Evolutionary conservation across 495 filamentous ascomycete species (phyloP).

Genomic region (Aspergillus taichungensis): DNA sequence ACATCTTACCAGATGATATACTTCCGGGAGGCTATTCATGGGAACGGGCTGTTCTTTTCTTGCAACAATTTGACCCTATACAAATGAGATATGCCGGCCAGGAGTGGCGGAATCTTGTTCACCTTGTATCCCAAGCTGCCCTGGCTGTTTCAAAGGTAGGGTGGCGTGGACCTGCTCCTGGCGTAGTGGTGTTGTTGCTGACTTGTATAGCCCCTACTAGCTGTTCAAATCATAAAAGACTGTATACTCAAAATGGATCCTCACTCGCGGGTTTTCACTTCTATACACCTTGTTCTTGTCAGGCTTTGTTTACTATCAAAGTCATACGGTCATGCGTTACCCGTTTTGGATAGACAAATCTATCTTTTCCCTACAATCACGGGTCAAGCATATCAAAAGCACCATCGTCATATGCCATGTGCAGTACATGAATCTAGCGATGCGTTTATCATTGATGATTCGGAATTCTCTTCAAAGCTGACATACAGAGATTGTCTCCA

Average conservation of each 20-base stretch:
- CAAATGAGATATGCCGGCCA: slow-evolving; percentile 51
- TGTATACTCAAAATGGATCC: slow-evolving; percentile 68
- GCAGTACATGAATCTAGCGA: slow-evolving; percentile 23
- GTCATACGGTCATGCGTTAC: slow-evolving; percentile 47
- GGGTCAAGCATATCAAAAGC: slow-evolving; percentile 15
- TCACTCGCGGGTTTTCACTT: slow-evolving; percentile 60
- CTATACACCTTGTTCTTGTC: slow-evolving; percentile 52
- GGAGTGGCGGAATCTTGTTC: slow-evolving; percentile 45
- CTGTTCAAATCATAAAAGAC: slow-evolving; percentile 49
- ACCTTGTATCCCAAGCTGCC: slow-evolving; percentile 35
- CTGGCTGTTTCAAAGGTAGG: slow-evolving; percentile 33
- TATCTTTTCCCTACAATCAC: slow-evolving; percentile 51
- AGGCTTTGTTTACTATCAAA: slow-evolving; percentile 49
- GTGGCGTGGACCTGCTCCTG: background rate
- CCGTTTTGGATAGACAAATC: slow-evolving; percentile 59
- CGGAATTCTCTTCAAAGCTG: slow-evolving; percentile 51
- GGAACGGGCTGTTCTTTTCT: slow-evolving; percentile 38
- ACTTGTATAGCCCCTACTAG: slow-evolving; percentile 46
- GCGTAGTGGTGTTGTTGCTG: background rate
- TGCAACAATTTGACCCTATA: slow-evolving; percentile 45
- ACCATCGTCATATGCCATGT: slow-evolving; percentile 15
- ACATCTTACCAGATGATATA: slow-evolving; percentile 16
- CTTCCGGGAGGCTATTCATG: slow-evolving; percentile 34
- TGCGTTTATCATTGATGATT: slow-evolving; percentile 46
- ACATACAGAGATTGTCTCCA: slow-evolving; percentile 53